phyloP scores from a whole-genome alignment of 2,329 filamentous ascomycete species.

The Cladosporium sp. region DNA sequence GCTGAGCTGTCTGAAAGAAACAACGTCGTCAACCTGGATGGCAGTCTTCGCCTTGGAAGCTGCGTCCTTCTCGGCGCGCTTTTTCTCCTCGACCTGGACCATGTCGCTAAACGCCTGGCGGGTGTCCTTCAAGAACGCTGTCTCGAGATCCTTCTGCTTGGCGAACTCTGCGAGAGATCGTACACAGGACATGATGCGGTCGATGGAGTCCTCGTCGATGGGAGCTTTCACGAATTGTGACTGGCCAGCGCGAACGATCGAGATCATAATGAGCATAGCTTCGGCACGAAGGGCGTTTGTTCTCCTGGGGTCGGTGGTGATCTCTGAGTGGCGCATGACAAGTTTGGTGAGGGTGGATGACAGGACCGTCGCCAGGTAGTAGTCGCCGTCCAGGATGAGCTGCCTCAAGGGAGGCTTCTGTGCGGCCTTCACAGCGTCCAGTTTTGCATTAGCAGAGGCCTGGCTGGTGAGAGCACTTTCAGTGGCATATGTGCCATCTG shows the following conservation, averaged over 20 bases:
- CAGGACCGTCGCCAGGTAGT: conserved; percentile 91
- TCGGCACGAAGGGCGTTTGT: conserved; percentile 93
- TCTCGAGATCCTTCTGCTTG: conserved; percentile 83
- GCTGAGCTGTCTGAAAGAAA: conserved; percentile 84
- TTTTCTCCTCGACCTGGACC: conserved; percentile 96
- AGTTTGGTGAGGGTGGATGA: conserved; percentile 94
- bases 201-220: conserved; percentile 97
- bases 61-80: conserved; percentile 90
- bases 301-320: conserved; percentile 75
- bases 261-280: conserved; percentile 99
- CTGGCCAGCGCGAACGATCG: conserved; percentile 93
- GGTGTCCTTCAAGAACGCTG: conserved; percentile 89
- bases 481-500: conserved; percentile 95
- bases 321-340: conserved; percentile 94
- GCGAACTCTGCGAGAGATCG: conserved; percentile 85
- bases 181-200: conserved; percentile 96
- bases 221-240: conserved; percentile 98
- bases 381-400: conserved; percentile 93
- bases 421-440: conserved; percentile 94
- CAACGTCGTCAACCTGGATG: conserved; percentile 90
- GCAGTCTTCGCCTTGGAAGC: conserved; percentile 88
- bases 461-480: conserved; percentile 93
- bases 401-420: conserved; percentile 93
- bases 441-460: conserved; percentile 78
- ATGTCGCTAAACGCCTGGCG: conserved; percentile 93